Conservation (phyloP, 148 eudicot species). For the Dianthus caryophyllus region DNA sequence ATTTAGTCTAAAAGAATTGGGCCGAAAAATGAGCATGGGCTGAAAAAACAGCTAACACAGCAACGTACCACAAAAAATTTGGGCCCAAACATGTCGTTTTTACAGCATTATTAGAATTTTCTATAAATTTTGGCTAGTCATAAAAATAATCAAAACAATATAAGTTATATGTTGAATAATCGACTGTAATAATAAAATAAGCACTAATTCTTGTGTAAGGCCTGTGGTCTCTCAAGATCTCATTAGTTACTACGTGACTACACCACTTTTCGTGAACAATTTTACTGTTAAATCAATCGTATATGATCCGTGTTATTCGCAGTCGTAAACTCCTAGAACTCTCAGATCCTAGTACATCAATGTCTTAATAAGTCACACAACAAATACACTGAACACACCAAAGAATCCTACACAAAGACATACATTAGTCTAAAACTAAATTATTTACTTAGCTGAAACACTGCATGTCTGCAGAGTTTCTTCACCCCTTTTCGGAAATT, state of each 20-base stretch:
- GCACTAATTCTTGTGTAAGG: no score
- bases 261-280: no score
- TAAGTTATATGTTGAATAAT: no score
- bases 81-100: neutral
- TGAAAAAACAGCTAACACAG: no score
- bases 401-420: conserved; percentile 3
- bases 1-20: no score
- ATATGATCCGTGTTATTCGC: neutral
- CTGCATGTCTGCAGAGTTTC: conserved; percentile 66
- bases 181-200: no score
- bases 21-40: no score
- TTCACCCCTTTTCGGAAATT: conserved; percentile 54
- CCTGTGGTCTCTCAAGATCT: no score
- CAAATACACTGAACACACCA: conserved; percentile 9
- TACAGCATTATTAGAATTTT: no score
- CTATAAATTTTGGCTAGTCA: no score
- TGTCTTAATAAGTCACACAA: neutral
- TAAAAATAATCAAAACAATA: no score
- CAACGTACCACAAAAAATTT: neutral
- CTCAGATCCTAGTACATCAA: conserved; percentile 1
- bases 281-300: neutral
- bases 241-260: no score
- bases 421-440: conserved; percentile 6
- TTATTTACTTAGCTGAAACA: conserved; percentile 57
- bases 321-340: conserved; percentile 2